Conservation (phyloP, 139 green algal species). For the Chlorella sorokiniana region DNA sequence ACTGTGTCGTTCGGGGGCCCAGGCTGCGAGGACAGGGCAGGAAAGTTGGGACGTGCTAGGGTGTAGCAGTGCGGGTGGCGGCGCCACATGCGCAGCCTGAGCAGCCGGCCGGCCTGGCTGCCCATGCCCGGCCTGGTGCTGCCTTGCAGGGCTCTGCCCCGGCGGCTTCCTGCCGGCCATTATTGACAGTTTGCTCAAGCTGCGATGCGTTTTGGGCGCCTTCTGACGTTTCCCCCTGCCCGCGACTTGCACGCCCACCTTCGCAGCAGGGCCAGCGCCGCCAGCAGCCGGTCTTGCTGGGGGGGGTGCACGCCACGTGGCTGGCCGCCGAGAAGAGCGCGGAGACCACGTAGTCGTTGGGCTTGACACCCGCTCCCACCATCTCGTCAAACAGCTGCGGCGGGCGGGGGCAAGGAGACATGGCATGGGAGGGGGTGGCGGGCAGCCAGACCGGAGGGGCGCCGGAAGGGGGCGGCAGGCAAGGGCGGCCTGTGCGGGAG, state of each 20-base stretch:
- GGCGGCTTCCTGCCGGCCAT: no score
- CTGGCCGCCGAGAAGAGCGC: conserved; percentile 53
- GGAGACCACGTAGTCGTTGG: conserved; percentile 56
- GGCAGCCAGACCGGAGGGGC: background rate
- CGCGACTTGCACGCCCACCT: conserved; percentile 10
- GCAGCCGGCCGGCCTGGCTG: no score
- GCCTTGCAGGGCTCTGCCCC: no score
- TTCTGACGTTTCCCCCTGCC: no score
- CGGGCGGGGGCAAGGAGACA: background rate
- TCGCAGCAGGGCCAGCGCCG: conserved; percentile 31
- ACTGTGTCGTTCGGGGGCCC: conserved; percentile 24
- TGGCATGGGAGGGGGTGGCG: background rate
- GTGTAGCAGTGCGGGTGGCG: no score
- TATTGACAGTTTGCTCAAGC: no score
- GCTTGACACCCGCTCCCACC: background rate
- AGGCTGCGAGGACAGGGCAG: background rate
- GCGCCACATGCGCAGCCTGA: no score
- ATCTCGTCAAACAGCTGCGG: conserved; percentile 45
- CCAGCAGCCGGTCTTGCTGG: conserved; percentile 52
- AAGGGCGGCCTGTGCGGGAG: no score
- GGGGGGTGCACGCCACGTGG: conserved; percentile 22
- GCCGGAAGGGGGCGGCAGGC: background rate
- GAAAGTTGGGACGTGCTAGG: background rate
- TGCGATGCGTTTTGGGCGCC: no score
- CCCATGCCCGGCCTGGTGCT: no score